These are phyloP conservation scores for Ajuga chamaepitys DNA, from an alignment of 257 asterid species.

Conservation along the genomic window DNA sequence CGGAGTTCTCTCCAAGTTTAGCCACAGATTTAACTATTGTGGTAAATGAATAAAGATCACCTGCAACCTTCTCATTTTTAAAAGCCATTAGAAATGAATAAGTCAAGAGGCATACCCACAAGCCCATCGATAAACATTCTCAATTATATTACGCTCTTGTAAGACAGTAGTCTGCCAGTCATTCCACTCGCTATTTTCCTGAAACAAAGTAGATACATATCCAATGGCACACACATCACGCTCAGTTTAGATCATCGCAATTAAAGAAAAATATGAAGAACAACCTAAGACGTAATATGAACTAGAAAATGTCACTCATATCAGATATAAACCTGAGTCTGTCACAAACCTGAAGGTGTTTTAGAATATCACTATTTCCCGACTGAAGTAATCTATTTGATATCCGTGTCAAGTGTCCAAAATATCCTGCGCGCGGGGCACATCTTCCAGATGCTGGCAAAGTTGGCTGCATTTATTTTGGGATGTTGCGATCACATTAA, in stretches of 20 bases:
- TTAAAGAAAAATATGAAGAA: background rate
- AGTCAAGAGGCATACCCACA: constrained; percentile 66
- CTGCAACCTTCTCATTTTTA: background rate
- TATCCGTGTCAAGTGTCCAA: constrained; percentile 80
- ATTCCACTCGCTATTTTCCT: constrained; percentile 73
- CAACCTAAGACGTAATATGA: background rate
- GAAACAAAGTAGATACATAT: constrained; percentile 18
- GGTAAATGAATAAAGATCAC: background rate
- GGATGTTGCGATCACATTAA: constrained; percentile 4
- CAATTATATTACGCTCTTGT: constrained; percentile 70
- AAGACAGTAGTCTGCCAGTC: constrained; percentile 70
- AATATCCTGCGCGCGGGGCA: constrained; percentile 75
- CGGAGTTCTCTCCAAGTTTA: background rate
- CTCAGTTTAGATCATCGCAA: background rate
- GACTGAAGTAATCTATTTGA: constrained; percentile 72
- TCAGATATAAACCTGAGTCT: background rate
- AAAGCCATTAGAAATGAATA: background rate
- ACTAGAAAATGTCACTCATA: background rate
- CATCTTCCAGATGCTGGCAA: constrained; percentile 52
- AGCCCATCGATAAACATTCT: constrained; percentile 82
- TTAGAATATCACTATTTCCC: constrained; percentile 53
- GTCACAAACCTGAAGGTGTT: constrained; percentile 61
- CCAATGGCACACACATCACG: background rate
- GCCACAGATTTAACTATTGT: background rate
- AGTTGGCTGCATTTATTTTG: constrained; percentile 60